Percentiles rank a stretch among this genome's conserved stretches.
These are phyloP conservation scores for Micractinium sp. DNA, from an alignment of 139 green algal species.

Conservation along the genomic window DNA sequence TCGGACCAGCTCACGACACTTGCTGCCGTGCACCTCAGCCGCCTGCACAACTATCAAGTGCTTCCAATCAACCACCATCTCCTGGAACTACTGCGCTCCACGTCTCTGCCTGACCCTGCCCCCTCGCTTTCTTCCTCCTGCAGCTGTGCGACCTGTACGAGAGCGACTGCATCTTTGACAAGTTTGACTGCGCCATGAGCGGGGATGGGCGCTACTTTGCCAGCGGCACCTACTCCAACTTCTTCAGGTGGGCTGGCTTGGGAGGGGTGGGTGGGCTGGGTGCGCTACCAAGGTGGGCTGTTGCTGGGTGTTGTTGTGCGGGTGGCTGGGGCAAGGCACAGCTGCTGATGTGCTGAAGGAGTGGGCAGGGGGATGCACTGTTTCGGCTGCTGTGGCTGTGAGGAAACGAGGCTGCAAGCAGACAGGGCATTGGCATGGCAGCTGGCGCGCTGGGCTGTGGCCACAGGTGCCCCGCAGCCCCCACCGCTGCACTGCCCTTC, in stretches of 20 bases:
- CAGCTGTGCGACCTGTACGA: slow-evolving; percentile 98
- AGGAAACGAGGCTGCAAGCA: too few relatives aligned
- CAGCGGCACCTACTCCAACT: slow-evolving; percentile 95
- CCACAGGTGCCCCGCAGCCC: too few relatives aligned
- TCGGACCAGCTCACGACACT: too few relatives aligned
- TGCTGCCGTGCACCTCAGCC: too few relatives aligned
- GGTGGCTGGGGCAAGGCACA: not conserved
- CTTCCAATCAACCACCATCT: not conserved
- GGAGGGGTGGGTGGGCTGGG: not conserved
- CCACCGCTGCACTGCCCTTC: too few relatives aligned
- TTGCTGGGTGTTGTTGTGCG: not conserved
- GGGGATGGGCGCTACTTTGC: slow-evolving; percentile 78
- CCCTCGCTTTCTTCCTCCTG: not conserved
- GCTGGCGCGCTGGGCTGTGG: too few relatives aligned
- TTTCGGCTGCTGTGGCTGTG: too few relatives aligned
- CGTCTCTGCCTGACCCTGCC: not conserved
- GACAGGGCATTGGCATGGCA: too few relatives aligned
- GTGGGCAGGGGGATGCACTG: too few relatives aligned
- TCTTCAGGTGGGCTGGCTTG: slow-evolving; percentile 74
- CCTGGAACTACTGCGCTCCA: not conserved
- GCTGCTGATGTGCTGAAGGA: too few relatives aligned
- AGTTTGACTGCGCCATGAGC: slow-evolving; percentile 95
- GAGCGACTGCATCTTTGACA: slow-evolving; percentile 99
- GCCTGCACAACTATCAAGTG: too few relatives aligned
- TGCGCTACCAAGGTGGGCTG: too few relatives aligned